phyloP scores from a whole-genome alignment of 495 filamentous ascomycete genomes.

The Podospora pseudoanserina region DNA sequence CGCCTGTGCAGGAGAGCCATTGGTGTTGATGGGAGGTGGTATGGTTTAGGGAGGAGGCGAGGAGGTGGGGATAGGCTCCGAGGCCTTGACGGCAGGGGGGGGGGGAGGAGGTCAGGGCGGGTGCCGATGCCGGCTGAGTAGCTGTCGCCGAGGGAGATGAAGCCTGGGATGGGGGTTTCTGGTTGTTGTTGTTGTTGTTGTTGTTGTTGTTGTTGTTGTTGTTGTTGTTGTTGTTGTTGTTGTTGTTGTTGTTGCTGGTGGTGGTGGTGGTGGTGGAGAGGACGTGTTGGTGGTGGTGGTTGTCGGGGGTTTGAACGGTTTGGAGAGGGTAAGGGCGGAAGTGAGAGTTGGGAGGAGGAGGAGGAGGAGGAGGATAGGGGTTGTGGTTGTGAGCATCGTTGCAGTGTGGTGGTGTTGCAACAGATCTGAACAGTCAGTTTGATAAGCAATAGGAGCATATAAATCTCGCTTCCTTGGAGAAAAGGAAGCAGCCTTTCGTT shows the following conservation, averaged over 20 bases:
- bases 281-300: not conserved
- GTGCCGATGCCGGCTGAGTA: constrained; percentile 49
- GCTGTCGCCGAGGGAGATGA: constrained; percentile 47
- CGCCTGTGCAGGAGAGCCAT: constrained; percentile 42
- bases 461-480: not conserved
- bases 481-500: not conserved
- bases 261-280: not conserved
- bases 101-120: constrained; percentile 27
- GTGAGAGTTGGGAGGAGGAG: not conserved
- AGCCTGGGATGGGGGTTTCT: constrained; percentile 20
- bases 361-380: not conserved
- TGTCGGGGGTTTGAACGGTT: constrained; percentile 1
- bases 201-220: too few species aligned
- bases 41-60: constrained; percentile 29
- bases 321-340: not conserved
- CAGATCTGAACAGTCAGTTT: not conserved
- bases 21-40: constrained; percentile 27
- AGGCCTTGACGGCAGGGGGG: constrained; percentile 39
- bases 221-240: not conserved
- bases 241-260: too few species aligned
- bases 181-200: not conserved
- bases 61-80: constrained; percentile 37
- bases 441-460: not conserved
- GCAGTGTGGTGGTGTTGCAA: not conserved
- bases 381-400: not conserved